These are phyloP conservation scores for Aspergillus sergii DNA, from an alignment of 2,329 filamentous ascomycete species.

Conservation along the genomic window DNA sequence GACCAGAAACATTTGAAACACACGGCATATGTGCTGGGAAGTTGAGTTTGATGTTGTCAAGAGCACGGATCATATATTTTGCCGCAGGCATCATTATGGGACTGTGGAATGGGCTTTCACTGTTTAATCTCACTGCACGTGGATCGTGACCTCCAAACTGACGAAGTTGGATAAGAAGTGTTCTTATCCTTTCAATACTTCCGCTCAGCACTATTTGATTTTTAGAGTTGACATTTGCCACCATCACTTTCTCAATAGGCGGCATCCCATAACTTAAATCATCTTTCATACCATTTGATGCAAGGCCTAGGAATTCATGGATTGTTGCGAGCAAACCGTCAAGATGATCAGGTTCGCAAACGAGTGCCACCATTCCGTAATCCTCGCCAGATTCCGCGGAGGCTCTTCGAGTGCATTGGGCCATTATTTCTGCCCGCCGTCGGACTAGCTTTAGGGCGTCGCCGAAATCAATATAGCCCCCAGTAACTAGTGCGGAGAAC, in stretches of 20 bases:
- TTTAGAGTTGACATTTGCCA: conserved; percentile 93
- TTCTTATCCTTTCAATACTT: conserved; percentile 78
- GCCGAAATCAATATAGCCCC: conserved; percentile 74
- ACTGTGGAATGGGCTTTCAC: conserved; percentile 87
- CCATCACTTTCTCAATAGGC: conserved; percentile 81
- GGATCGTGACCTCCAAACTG: conserved; percentile 93
- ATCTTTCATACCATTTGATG: conserved; percentile 64
- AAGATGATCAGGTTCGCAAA: conserved; percentile 82
- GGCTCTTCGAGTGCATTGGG: conserved; percentile 70
- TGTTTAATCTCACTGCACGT: conserved; percentile 80
- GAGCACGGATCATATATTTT: conserved; percentile 68
- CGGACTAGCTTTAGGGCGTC: conserved; percentile 79
- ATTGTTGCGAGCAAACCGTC: conserved; percentile 70
- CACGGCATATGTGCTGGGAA: conserved; percentile 78
- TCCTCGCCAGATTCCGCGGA: conserved; percentile 71
- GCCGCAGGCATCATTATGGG: conserved; percentile 88
- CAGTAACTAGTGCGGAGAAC: conserved; percentile 86
- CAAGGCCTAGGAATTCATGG: conserved; percentile 74
- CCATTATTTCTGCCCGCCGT: conserved; percentile 80
- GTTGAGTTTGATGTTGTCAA: conserved; percentile 66
- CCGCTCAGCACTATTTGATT: conserved; percentile 95
- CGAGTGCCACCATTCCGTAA: conserved; percentile 91
- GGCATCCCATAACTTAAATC: conserved; percentile 70
- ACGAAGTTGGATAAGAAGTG: conserved; percentile 78
- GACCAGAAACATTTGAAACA: conserved; percentile 81